A percentile compares a stretch with the other conserved stretches of the same genome.
Evolutionary conservation across 208 protist species (phyloP).

Genomic region (Trypanosoma vivax): DNA sequence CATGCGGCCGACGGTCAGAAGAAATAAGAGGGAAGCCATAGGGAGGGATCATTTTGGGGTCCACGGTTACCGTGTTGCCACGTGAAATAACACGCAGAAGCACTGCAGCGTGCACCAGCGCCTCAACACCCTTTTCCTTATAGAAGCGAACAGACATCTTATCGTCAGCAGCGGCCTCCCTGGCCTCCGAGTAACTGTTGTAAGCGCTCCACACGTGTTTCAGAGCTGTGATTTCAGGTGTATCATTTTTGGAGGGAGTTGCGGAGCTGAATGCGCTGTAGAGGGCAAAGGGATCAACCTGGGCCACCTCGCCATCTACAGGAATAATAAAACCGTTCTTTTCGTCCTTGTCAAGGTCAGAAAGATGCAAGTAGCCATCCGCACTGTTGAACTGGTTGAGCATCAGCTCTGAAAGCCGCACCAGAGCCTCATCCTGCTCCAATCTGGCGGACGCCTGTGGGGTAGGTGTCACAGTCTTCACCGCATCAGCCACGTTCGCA

Average conservation of each 20-base stretch:
- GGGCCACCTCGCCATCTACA: constrained; percentile 60
- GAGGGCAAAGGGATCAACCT: constrained; percentile 71
- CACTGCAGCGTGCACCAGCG: constrained; percentile 67
- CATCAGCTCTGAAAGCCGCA: constrained; percentile 64
- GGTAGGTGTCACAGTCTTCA: background rate
- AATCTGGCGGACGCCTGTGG: constrained; percentile 1
- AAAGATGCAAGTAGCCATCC: constrained; percentile 70
- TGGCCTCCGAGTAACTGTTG: constrained; percentile 55
- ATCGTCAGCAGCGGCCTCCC: constrained; percentile 46
- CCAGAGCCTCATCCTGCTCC: constrained; percentile 26
- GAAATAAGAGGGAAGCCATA: constrained; percentile 78
- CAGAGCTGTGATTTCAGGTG: constrained; percentile 50
- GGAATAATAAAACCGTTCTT: constrained; percentile 51
- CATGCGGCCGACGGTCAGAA: constrained; percentile 59
- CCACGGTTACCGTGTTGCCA: constrained; percentile 36
- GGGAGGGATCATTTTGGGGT: constrained; percentile 10
- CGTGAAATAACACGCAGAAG: constrained; percentile 68
- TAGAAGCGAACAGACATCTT: constrained; percentile 34
- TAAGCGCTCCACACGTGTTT: constrained; percentile 64
- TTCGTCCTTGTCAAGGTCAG: constrained; percentile 44
- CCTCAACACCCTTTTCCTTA: constrained; percentile 70
- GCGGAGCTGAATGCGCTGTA: constrained; percentile 63
- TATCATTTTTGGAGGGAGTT: constrained; percentile 26
- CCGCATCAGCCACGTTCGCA: background rate
- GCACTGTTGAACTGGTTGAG: constrained; percentile 79